A percentile compares a stretch with the other conserved stretches of the same genome.
These are phyloP conservation scores for Uronychia setigera DNA, from an alignment of 73 alveolate genomes.

Conservation along the genomic window DNA sequence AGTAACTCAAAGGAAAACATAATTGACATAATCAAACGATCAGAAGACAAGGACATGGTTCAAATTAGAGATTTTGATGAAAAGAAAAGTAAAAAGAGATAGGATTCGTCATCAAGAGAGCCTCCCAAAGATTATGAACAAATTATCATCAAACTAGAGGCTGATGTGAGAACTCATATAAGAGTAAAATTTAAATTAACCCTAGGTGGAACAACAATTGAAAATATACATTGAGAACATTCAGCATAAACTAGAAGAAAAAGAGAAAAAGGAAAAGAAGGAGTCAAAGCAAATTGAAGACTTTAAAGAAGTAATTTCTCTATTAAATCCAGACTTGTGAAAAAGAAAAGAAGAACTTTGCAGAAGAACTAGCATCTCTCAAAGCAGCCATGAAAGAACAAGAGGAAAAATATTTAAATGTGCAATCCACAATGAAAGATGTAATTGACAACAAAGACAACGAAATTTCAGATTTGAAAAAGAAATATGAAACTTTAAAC, in stretches of 20 bases:
- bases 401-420: neutral
- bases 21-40: neutral
- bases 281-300: neutral
- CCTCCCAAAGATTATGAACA: slow-evolving; percentile 54
- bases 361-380: neutral
- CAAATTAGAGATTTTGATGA: neutral
- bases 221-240: slow-evolving; percentile 43
- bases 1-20: neutral
- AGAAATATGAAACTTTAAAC: neutral
- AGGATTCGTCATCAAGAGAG: neutral
- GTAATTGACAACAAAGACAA: neutral
- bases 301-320: neutral
- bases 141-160: slow-evolving; percentile 38
- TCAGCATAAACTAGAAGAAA: slow-evolving; percentile 47
- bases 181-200: slow-evolving; percentile 9
- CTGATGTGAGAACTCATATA: slow-evolving; percentile 49
- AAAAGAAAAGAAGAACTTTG: neutral
- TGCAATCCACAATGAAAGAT: neutral
- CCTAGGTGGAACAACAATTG: slow-evolving; percentile 36
- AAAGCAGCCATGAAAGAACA: neutral
- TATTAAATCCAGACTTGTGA: neutral
- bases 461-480: neutral
- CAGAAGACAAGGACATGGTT: neutral
- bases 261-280: slow-evolving; percentile 25
- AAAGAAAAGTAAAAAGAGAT: neutral